Conservation (phyloP, 352 stramenopile genomes). For the Vaucheria bursata region DNA sequence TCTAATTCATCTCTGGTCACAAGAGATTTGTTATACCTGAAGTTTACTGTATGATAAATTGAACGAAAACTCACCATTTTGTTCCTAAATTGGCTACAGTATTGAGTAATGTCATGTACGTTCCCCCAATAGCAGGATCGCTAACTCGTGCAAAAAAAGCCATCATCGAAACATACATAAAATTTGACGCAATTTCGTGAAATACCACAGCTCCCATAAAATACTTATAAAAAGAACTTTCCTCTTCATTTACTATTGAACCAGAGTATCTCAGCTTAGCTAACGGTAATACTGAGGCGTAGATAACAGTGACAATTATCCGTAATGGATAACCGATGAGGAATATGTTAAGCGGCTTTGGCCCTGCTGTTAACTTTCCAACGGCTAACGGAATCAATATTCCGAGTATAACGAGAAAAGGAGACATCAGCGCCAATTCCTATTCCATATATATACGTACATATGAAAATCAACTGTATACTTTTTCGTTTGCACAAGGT, state of each 20-base stretch:
- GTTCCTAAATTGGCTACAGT: conserved; percentile 93
- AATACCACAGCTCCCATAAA: conserved; percentile 37
- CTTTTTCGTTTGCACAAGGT: no score
- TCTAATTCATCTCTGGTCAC: not conserved
- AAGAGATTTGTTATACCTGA: no score
- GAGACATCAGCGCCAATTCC: conserved; percentile 61
- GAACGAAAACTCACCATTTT: conserved; percentile 67
- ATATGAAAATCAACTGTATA: no score
- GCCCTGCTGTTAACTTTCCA: conserved; percentile 43
- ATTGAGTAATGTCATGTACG: conserved; percentile 99
- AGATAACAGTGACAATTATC: conserved; percentile 67
- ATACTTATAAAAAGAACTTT: conserved; percentile 31
- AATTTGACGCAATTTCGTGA: conserved; percentile 68
- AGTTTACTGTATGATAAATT: conserved; percentile 59
- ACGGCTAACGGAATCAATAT: conserved; percentile 62
- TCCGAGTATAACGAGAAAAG: conserved; percentile 64
- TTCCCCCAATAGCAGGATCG: conserved; percentile 92
- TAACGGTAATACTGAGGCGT: conserved; percentile 61
- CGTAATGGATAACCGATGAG: conserved; percentile 66
- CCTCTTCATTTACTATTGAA: conserved; percentile 11
- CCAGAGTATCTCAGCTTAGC: conserved; percentile 5
- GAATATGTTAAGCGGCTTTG: conserved; percentile 47
- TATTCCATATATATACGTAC: no score
- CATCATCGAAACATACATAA: conserved; percentile 86
- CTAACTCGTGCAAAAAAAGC: conserved; percentile 94